Evolutionary conservation across 2,329 filamentous ascomycete species (phyloP), one percentile per base, ranked within the genome.

Genomic region (Sporothrix sp.): DNA sequence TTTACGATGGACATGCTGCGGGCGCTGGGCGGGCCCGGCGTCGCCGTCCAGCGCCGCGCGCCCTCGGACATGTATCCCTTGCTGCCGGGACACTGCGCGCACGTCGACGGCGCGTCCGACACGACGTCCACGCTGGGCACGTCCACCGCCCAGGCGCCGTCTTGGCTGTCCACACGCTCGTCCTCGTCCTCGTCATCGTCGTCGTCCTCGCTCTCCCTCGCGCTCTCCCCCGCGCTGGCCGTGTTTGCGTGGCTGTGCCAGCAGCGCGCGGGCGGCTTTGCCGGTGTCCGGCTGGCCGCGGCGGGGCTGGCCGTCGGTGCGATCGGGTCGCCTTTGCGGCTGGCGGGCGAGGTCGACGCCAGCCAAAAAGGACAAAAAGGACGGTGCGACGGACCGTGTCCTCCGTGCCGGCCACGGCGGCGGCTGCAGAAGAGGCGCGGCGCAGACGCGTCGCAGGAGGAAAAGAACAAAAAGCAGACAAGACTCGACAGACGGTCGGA

Each of bases 61-160:
- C 65, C 65, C 1, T 65, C 65, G 5, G 61, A 60, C 0, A 48
- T 58, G 16, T 67, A 65, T 60, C 63, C 63, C 0, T 56, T 58
- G 27, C 54, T 66, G 2, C 49, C 43, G 1, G 59, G 59, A 0
- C 65, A 67, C 38, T 58, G 52, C 2, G 61, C 61, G 0, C 64
- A 51, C 13, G 47, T 54, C 7, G 47, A 52, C 36, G 40, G 40
- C 21, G 53, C 47, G 2, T 37, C 37, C 6, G 35, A 13, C 18
- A n/a, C n/a, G n/a, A n/a, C n/a, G n/a, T n/a, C n/a, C n/a, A n/a
- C n/a, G n/a, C 21, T 51, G 25, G 48, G 48, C 25, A 23, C 45
- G n/a, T n/a, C n/a, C n/a, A n/a, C n/a, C n/a, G n/a, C n/a, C n/a
- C n/a, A n/a, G n/a, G n/a, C n/a, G n/a, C n/a, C n/a, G n/a, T n/a